Percentiles rank a stretch among this genome's conserved stretches.
These are phyloP conservation scores for Lasiodiplodia citricola DNA, from an alignment of 2,329 filamentous ascomycete species.

Conservation along the genomic window DNA sequence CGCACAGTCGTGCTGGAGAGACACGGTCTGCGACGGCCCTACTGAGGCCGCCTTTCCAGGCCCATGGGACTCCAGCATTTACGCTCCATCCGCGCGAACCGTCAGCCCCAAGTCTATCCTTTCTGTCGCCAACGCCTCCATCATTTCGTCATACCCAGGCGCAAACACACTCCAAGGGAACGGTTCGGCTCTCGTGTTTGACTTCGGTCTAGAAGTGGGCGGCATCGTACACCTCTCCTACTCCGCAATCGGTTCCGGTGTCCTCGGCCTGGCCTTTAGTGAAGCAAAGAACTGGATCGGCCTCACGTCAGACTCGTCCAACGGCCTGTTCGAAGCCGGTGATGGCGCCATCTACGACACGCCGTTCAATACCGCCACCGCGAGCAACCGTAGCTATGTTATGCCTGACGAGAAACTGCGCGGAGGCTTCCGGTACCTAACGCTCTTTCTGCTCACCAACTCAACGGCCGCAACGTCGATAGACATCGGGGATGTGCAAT, in stretches of 20 bases:
- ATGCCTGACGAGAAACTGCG: conserved; percentile 54
- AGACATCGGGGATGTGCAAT: conserved; percentile 43
- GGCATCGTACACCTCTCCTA: conserved; percentile 62
- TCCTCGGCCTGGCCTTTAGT: conserved; percentile 48
- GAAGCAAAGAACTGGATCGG: conserved; percentile 52
- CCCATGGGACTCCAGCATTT: conserved; percentile 64
- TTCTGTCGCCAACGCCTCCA: conserved; percentile 40
- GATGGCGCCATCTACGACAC: conserved; percentile 54
- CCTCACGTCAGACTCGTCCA: conserved; percentile 51
- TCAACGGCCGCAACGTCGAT: conserved; percentile 39
- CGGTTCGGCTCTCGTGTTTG: conserved; percentile 61
- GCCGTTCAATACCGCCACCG: conserved; percentile 40
- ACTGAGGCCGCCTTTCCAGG: conserved; percentile 59
- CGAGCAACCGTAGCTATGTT: conserved; percentile 45
- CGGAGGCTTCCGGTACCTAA: conserved; percentile 61
- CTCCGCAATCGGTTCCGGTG: conserved; percentile 45
- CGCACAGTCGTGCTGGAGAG: conserved; percentile 56
- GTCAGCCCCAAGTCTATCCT: conserved; percentile 55
- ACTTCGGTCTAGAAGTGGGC: conserved; percentile 65
- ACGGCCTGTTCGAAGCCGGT: conserved; percentile 44
- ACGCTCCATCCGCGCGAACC: conserved; percentile 58
- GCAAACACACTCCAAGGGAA: conserved; percentile 47
- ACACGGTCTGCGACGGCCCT: conserved; percentile 60
- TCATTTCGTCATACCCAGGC: conserved; percentile 40
- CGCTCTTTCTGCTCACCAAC: conserved; percentile 49